Conservation (phyloP, 2,329 filamentous ascomycete genomes). For the Paracoccidioides lutzii region DNA sequence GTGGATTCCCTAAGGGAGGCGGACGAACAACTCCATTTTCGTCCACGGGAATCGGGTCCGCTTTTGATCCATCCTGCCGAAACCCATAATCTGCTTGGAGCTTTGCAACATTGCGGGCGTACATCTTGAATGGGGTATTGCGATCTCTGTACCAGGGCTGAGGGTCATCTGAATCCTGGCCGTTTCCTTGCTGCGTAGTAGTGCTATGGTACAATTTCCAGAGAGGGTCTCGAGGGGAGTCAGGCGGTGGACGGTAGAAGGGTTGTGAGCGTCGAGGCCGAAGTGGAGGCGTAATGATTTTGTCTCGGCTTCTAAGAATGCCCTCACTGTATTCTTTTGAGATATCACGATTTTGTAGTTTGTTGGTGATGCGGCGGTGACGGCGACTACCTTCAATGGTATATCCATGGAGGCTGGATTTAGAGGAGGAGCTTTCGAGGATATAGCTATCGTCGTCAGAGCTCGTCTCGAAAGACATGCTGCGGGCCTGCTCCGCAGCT, state of each 20-base stretch:
- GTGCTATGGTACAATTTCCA: neutral
- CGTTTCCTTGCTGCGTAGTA: neutral
- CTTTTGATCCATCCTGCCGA: conserved; percentile 10
- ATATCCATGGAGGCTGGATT: neutral
- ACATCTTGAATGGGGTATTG: conserved; percentile 29
- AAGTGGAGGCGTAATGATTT: neutral
- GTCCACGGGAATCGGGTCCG: conserved; percentile 18
- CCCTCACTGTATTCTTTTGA: neutral
- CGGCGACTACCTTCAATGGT: neutral
- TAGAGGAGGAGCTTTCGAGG: neutral
- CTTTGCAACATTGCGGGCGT: conserved; percentile 23
- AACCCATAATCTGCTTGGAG: conserved; percentile 18
- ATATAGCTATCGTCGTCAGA: neutral
- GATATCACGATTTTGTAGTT: too few species aligned
- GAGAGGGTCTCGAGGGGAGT: neutral
- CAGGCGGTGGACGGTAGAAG: neutral
- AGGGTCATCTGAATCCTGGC: neutral
- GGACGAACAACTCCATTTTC: conserved; percentile 23
- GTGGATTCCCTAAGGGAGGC: neutral
- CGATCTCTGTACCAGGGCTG: conserved; percentile 21
- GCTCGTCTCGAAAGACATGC: neutral
- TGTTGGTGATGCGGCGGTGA: neutral
- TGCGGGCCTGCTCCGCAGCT: neutral
- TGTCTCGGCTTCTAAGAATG: neutral
- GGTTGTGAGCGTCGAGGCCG: neutral